Conservation (phyloP, 257 asterid genomes). For the Cordia subcordata region DNA sequence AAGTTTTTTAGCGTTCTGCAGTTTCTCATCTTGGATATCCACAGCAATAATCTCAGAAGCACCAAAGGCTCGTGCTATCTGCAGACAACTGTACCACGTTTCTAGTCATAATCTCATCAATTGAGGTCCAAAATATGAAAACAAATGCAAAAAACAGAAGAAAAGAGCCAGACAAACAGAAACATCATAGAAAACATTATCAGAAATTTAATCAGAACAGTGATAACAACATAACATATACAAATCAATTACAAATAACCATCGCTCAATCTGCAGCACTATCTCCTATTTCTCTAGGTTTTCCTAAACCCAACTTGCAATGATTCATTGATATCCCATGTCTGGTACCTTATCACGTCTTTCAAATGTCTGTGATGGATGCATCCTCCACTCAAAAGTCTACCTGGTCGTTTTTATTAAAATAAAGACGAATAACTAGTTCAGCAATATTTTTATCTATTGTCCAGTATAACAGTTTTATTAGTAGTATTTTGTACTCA, state of each 20-base stretch:
- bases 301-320: neutral
- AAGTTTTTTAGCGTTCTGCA: conserved; percentile 65
- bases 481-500: no score
- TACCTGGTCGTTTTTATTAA: no score
- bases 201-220: no score
- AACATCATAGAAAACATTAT: neutral
- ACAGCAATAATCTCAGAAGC: conserved; percentile 96
- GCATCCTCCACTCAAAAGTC: no score
- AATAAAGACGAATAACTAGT: no score
- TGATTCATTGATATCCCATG: neutral
- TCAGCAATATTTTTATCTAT: no score
- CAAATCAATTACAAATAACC: neutral
- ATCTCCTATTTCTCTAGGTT: neutral
- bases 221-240: neutral
- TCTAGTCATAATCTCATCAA: conserved; percentile 27
- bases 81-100: conserved; percentile 73
- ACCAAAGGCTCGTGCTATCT: conserved; percentile 97
- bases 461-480: no score
- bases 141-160: conserved; percentile 1
- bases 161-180: neutral
- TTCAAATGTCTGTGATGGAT: neutral
- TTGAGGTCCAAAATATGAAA: conserved; percentile 3
- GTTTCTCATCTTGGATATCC: conserved; percentile 90
- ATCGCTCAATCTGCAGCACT: neutral
- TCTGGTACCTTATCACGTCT: neutral